Evolutionary conservation across 2,329 filamentous ascomycete genomes (phyloP).

Genomic region (Talaromyces sp.): DNA sequence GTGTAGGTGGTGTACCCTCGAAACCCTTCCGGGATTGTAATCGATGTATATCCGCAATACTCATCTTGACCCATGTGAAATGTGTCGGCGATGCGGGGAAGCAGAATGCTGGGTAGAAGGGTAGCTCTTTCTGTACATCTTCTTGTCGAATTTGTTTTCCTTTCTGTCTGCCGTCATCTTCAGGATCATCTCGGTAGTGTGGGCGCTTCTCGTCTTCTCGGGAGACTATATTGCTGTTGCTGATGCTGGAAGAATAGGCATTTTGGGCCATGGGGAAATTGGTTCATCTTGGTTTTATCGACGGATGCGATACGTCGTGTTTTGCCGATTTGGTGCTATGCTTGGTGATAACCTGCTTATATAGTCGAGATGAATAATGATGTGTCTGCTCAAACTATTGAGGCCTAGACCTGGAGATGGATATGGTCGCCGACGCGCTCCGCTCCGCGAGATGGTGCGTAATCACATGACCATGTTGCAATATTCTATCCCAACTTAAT

Average conservation of each 20-base stretch:
- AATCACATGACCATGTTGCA: not conserved
- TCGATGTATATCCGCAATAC: constrained; percentile 53
- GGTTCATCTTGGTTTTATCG: constrained; percentile 8
- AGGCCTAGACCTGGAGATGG: not conserved
- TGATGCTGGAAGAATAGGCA: constrained; percentile 9
- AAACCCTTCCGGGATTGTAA: constrained; percentile 49
- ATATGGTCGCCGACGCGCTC: not conserved
- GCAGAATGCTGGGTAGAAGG: constrained; percentile 58
- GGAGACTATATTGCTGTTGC: constrained; percentile 7
- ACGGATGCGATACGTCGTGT: not conserved
- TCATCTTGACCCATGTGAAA: constrained; percentile 61
- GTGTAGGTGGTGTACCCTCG: constrained; percentile 39
- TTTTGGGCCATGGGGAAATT: constrained; percentile 18
- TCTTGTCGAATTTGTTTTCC: not conserved
- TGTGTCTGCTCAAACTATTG: not conserved
- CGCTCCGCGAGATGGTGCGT: not conserved
- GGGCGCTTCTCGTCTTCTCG: not conserved
- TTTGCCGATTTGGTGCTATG: not conserved
- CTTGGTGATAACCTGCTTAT: not conserved
- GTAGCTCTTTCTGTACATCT: not conserved
- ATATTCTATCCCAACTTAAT: not conserved
- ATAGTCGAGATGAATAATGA: not conserved
- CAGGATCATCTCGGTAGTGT: constrained; percentile 15
- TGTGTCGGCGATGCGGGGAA: constrained; percentile 60
- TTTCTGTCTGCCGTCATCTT: not conserved